These are phyloP conservation scores for Sisymbrium altissimum DNA, from an alignment of 345 rosid genomes.

Conservation along the genomic window DNA sequence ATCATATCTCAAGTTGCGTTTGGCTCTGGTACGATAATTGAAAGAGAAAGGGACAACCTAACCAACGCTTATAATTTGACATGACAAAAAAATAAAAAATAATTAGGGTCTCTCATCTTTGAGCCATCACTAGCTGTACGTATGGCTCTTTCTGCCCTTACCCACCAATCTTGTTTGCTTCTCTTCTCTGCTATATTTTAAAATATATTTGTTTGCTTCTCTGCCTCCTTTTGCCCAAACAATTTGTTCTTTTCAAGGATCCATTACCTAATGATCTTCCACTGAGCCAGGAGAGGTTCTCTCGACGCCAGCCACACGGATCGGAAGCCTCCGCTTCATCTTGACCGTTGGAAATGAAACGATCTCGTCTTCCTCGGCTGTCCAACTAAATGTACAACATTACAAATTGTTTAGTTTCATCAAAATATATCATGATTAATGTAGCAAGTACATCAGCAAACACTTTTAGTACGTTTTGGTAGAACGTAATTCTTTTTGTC, in stretches of 20 bases:
- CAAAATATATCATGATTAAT: neutral
- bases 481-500: neutral
- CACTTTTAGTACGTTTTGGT: neutral
- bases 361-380: slow-evolving; percentile 53
- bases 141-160: slow-evolving; percentile 29
- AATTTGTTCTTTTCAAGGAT: neutral
- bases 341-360: slow-evolving; percentile 66
- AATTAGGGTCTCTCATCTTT: slow-evolving; percentile 19
- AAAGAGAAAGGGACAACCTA: slow-evolving; percentile 38
- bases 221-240: slow-evolving; percentile 13
- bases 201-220: neutral
- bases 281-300: neutral
- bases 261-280: neutral
- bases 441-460: neutral
- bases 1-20: slow-evolving; percentile 24
- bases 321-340: slow-evolving; percentile 66
- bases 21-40: slow-evolving; percentile 31
- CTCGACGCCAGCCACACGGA: slow-evolving; percentile 39
- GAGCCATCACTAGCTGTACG: slow-evolving; percentile 38
- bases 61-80: slow-evolving; percentile 31
- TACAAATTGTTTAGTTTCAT: neutral
- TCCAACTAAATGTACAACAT: slow-evolving; percentile 51
- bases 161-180: slow-evolving; percentile 26
- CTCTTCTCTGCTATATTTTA: neutral
- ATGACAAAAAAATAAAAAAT: slow-evolving; percentile 16